Conservation (phyloP, 2,329 filamentous ascomycete species). For the Ceratocystis ficicola region DNA sequence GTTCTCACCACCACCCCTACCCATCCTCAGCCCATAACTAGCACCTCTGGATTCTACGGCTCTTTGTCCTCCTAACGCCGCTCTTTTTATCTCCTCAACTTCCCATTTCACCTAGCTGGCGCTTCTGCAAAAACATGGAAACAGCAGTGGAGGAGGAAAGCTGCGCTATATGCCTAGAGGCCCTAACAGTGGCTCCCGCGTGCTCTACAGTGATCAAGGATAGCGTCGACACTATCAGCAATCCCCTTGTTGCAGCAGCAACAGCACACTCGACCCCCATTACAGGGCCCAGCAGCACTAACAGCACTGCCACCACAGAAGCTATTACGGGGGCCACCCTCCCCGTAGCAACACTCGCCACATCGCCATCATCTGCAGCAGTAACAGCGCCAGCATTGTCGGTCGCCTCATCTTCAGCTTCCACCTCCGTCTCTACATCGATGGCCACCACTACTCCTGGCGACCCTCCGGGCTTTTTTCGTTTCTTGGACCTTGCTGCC, state of each 20-base stretch:
- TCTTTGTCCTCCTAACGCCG: background rate
- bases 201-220: conserved; percentile 22
- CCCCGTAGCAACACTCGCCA: background rate
- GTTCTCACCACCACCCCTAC: background rate
- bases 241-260: conserved; percentile 24
- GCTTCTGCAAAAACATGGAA: conserved; percentile 9
- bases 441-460: conserved; percentile 24
- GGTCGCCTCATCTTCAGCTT: background rate
- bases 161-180: conserved; percentile 18
- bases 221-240: conserved; percentile 25
- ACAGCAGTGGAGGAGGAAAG: conserved; percentile 10
- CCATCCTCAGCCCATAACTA: background rate
- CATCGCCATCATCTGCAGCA: background rate
- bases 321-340: background rate
- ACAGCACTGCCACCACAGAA: background rate
- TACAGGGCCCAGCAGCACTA: background rate
- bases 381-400: background rate
- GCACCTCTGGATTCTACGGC: background rate
- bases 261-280: conserved; percentile 1
- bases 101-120: background rate
- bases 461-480: conserved; percentile 22
- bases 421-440: background rate
- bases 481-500: background rate
- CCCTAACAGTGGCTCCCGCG: conserved; percentile 5
- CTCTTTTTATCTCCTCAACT: conserved; percentile 2